Base-by-base conservation (phyloP, 176 grass and related monocot genomes). In the Eragrostis nindensis region DNA sequence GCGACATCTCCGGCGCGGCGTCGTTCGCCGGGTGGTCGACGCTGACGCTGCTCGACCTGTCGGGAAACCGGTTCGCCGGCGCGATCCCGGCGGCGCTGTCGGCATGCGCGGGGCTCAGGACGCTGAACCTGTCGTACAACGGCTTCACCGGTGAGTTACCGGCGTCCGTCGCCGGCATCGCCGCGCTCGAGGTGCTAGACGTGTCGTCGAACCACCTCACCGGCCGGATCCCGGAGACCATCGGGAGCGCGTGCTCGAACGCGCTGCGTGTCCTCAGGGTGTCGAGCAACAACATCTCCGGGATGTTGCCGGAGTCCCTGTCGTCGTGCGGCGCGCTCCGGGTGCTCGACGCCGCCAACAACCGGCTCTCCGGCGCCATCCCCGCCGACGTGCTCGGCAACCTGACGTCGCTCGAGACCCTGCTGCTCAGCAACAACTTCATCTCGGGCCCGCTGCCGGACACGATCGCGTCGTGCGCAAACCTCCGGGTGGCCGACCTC, bases 381-480 rank as follows among this genome's bases (percentile, higher is more conserved):
- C 86, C 84, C 15, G 59, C 81, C 40, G 61, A 73, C 4, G 74
- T 98, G 52, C 84, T 98, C 24, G 75, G 86, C 19, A 98, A 95
- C 80, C 59, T 95, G 7, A 81, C 87, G n/a, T 89, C 92, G 15
- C 47, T 98, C 0, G 90, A 95, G 75, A 86, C 14, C 49, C 77
- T 98, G 2, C 82, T 93, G 0, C 49, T 98, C 73, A 98, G 92
- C 86, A 98, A 89, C 59, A 98, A 98, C 70, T 98, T 91, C 83
- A 92, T 98, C 59, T 92, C 88, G 2, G 92, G 95, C 7, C 36
- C 90, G 10, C 81, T 98, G 27, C 92, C 95, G 46, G 71, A 66
- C 64, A 87, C 88, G 12, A 78, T 95, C 27, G 42, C 90, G 9
- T 57, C 86, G 5, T 91, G 88, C 70, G 63, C 71, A 8, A 81